Base-by-base conservation (phyloP, 1,139 yeast genomes). In the Oligophagozyma castellii region DNA sequence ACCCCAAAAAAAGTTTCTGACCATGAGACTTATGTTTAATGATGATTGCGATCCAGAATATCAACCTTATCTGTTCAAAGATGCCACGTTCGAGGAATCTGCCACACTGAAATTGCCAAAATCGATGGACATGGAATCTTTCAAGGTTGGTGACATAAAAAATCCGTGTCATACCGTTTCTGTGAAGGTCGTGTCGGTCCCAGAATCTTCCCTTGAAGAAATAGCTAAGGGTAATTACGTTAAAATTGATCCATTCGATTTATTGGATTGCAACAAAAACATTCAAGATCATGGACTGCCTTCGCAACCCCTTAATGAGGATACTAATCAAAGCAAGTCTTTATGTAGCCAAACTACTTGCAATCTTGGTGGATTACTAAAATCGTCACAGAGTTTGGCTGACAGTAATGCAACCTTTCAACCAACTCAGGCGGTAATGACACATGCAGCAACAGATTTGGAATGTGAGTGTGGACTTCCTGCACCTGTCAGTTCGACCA, bases 11-110 rank as follows among this genome's bases (percentile, higher is more conserved):
- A 58, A 67, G 30, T 61, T 39, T 29, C 40, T 68, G 21, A 53
- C 65, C 1, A 56, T 71, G 55, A 56, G 68, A 34, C 46, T 72
- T 30, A 35, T 67, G 36, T 70, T 63, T 40, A 67, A 63, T 34
- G 67, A 66, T 3, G 34, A 30, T 2, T 61, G 70, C 21, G 73
- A 75, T 2, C 29, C 33, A 1, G 48, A 54, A 20, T 69, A 63
- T 37, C 72, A 68, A 37, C 73, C 75, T 0, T 52, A 55, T 1
- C 42, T 56, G 13, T 70, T 69, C 38, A 53, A 46, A 30, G 72
- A 68, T 40, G 64, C 67, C 4, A 44, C 65, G 1, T 35, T 43
- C 27, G 58, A 54, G 1, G 44, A 46, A 20, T 37, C 41, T 8
- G 51, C 59, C 1, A 45, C 50, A 1, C 37, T 57, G 10, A 53